phyloP scores from a whole-genome alignment of 345 rosid genomes.

The Salix exigua region DNA sequence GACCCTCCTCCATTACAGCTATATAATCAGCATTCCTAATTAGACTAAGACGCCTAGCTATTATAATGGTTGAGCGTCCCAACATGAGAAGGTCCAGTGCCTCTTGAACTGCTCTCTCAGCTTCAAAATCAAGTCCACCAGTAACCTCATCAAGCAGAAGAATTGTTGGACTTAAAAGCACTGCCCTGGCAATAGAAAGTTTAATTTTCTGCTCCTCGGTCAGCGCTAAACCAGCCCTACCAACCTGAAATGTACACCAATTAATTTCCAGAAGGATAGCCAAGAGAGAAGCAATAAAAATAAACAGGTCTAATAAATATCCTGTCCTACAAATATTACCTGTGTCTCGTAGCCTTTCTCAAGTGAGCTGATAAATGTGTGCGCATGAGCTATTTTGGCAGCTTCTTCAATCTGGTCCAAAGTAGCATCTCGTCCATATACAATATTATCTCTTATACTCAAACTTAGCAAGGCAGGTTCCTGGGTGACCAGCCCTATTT shows the following conservation, averaged over 20 bases:
- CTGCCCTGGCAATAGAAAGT: conserved; percentile 96
- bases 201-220: conserved; percentile 94
- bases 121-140: conserved; percentile 97
- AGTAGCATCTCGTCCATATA: conserved; percentile 81
- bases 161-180: conserved; percentile 79
- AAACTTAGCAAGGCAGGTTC: conserved; percentile 92
- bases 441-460: conserved; percentile 83
- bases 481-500: conserved; percentile 96
- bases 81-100: conserved; percentile 94
- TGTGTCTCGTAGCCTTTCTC: conserved; percentile 88
- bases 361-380: conserved; percentile 85
- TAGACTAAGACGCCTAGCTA: conserved; percentile 88
- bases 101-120: conserved; percentile 91
- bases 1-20: conserved; percentile 98
- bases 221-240: conserved; percentile 81
- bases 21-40: conserved; percentile 93
- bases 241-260: conserved; percentile 53
- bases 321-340: conserved; percentile 36
- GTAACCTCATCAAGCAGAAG: conserved; percentile 98
- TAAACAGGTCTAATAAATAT: conserved; percentile 2
- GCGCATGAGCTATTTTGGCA: conserved; percentile 92
- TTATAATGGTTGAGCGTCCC: conserved; percentile 95
- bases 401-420: conserved; percentile 91
- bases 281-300: not conserved
- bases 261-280: conserved; percentile 9